Evolutionary conservation across 805 yeast genomes (phyloP), one percentile per base, ranked within the genome.

Genomic region (Yarrowia porcina): DNA sequence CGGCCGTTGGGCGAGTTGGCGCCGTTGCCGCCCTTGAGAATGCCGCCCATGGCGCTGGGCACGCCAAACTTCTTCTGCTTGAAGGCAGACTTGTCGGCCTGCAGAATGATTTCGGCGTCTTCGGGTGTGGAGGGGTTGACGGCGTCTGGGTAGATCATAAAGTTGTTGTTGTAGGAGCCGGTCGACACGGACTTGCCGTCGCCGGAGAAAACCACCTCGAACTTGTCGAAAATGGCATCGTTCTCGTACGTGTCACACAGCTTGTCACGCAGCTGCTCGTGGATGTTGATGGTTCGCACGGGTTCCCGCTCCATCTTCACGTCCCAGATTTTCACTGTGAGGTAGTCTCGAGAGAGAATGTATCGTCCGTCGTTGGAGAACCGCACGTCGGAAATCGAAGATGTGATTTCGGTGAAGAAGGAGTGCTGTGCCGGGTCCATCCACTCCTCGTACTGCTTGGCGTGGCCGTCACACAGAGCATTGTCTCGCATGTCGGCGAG

Each of bases 301-400:
- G 99, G 99, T 74, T 88, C 90, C 67, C 86, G 87, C 76, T 94
- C 97, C 99, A 94, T 94, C 67, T 90, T 90, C 66, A 94, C 82
- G 79, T 94, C 99, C 99, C 99, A 94, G 69, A 94, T 88, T 76
- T 94, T 94, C 33, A 93, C 97, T 11, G 97, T 90, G 89, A 94
- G 84, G 75, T 94, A 94, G 79, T 94, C 99, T 73, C 99, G 85
- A 42, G 96, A 85, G n/a, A 93, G 97, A 73, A 94, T 89, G 75
- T 94, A 91, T 69, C 94, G 83, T 45, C 99, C 99, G 75, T 93
- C 90, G 63, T 86, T 83, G 69, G 94, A 84, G 74, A 94, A 94
- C 74, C 91, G 89, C 64, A 92, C 96, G 77, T 94, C 99, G 30
- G 96, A 86, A 65, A 94, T 94, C 45, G 94, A 86, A 36, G 96